phyloP scores from a whole-genome alignment of 345 rosid species.

The Sisymbrium altissimum region DNA sequence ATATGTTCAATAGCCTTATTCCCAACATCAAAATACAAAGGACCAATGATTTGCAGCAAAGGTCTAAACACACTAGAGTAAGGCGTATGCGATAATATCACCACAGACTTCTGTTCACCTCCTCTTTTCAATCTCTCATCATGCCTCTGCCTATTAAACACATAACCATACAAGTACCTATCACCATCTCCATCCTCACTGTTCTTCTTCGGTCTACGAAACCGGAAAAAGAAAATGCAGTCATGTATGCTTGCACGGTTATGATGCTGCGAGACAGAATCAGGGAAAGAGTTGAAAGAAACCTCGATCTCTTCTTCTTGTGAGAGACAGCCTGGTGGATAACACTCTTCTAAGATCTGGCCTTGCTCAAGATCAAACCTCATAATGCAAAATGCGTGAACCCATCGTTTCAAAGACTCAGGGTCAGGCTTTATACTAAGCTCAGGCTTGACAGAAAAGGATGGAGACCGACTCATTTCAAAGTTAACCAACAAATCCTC shows the following conservation, averaged over 20 bases:
- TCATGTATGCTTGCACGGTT: slow-evolving; percentile 92
- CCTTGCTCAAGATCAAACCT: slow-evolving; percentile 97
- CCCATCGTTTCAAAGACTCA: slow-evolving; percentile 72
- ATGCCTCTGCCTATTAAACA: slow-evolving; percentile 91
- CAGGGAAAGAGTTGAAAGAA: slow-evolving; percentile 93
- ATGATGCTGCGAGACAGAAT: slow-evolving; percentile 86
- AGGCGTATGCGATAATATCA: slow-evolving; percentile 79
- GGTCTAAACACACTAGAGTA: slow-evolving; percentile 85
- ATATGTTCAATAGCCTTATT: slow-evolving; percentile 80
- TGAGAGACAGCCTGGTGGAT: slow-evolving; percentile 62
- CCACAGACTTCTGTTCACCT: slow-evolving; percentile 95
- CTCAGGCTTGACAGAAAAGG: slow-evolving; percentile 74
- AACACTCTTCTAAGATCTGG: slow-evolving; percentile 91
- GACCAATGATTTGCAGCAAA: slow-evolving; percentile 93
- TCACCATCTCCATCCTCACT: slow-evolving; percentile 30
- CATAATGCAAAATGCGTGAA: slow-evolving; percentile 76
- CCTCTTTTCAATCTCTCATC: slow-evolving; percentile 95
- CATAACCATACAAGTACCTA: slow-evolving; percentile 79
- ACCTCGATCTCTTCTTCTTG: slow-evolving; percentile 89
- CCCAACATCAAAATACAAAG: slow-evolving; percentile 83
- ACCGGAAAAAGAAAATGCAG: slow-evolving; percentile 95
- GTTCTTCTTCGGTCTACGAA: slow-evolving; percentile 50
- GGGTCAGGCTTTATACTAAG: slow-evolving; percentile 56
- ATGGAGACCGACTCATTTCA: slow-evolving; percentile 90
- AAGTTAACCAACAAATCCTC: slow-evolving; percentile 12